Percentiles rank a stretch among this genome's conserved stretches.
These are phyloP conservation scores for Metschnikowia chrysomelidarum DNA, from an alignment of 805 yeast genomes.

Conservation along the genomic window DNA sequence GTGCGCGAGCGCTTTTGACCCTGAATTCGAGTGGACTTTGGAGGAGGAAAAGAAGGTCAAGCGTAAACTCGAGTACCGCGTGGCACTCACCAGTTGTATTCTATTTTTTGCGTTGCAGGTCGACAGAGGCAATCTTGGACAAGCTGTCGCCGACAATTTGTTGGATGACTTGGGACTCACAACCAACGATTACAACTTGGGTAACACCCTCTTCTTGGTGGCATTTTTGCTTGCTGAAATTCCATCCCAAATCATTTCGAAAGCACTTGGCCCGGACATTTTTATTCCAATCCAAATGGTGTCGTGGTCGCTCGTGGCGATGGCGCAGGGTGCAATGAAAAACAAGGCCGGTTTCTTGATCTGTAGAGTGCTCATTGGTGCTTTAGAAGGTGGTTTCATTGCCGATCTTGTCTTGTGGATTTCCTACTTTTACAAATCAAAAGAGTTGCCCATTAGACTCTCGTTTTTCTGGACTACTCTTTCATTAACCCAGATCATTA, in stretches of 20 bases:
- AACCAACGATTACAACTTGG: slow-evolving; percentile 56
- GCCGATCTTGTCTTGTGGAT: slow-evolving; percentile 51
- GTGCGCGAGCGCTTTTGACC: slow-evolving; percentile 53
- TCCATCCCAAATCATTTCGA: slow-evolving; percentile 62
- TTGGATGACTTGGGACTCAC: slow-evolving; percentile 48
- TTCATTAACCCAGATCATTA: slow-evolving; percentile 43
- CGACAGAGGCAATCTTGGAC: slow-evolving; percentile 54
- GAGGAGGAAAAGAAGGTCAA: slow-evolving; percentile 49
- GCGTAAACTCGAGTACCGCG: slow-evolving; percentile 52
- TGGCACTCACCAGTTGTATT: slow-evolving; percentile 54
- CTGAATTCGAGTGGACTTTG: slow-evolving; percentile 49
- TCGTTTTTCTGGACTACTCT: slow-evolving; percentile 58
- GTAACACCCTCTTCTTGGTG: slow-evolving; percentile 51
- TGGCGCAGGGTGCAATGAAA: slow-evolving; percentile 46
- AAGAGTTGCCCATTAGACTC: slow-evolving; percentile 55
- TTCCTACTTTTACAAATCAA: slow-evolving; percentile 58
- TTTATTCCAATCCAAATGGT: slow-evolving; percentile 59
- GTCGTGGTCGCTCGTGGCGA: slow-evolving; percentile 55
- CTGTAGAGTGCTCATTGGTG: slow-evolving; percentile 51
- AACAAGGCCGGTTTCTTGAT: slow-evolving; percentile 41
- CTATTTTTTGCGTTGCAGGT: slow-evolving; percentile 57
- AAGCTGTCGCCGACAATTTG: slow-evolving; percentile 57
- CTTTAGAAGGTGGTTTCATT: slow-evolving; percentile 60
- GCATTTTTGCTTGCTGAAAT: slow-evolving; percentile 55
- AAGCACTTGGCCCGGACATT: slow-evolving; percentile 58